phyloP scores from a whole-genome alignment of 2,329 filamentous ascomycete genomes.

The Phyllosticta capitalensis region DNA sequence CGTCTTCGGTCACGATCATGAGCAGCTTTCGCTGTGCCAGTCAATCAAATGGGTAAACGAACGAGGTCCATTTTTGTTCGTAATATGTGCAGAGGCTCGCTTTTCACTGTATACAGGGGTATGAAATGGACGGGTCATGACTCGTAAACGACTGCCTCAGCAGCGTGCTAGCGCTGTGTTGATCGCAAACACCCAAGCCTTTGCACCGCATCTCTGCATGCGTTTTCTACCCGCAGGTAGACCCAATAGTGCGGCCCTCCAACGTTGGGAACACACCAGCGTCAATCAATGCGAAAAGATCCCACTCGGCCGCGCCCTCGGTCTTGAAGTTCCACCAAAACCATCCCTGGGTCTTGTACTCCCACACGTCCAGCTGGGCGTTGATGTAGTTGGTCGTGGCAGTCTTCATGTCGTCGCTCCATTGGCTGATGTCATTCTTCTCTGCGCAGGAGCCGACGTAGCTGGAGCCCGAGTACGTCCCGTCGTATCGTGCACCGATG shows the following conservation, averaged over 20 bases:
- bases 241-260: background rate
- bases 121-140: background rate
- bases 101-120: background rate
- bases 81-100: background rate
- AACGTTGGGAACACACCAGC: slow-evolving; percentile 41
- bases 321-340: slow-evolving; percentile 53
- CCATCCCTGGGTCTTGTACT: slow-evolving; percentile 43
- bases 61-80: background rate
- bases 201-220: background rate
- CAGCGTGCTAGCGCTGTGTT: background rate
- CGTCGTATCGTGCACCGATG: slow-evolving; percentile 52
- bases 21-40: background rate
- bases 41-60: background rate
- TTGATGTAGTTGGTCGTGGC: slow-evolving; percentile 43
- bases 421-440: slow-evolving; percentile 41
- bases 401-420: slow-evolving; percentile 35
- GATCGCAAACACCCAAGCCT: background rate
- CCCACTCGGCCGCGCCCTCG: slow-evolving; percentile 44
- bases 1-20: background rate
- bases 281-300: slow-evolving; percentile 41
- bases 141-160: background rate
- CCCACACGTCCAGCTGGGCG: slow-evolving; percentile 45
- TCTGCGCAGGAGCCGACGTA: slow-evolving; percentile 45
- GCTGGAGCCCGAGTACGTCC: slow-evolving; percentile 38
- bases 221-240: background rate